Evolutionary conservation across 2,329 filamentous ascomycete genomes (phyloP), one percentile per base, ranked within the genome.

Genomic region (Ophiobolus disseminans): DNA sequence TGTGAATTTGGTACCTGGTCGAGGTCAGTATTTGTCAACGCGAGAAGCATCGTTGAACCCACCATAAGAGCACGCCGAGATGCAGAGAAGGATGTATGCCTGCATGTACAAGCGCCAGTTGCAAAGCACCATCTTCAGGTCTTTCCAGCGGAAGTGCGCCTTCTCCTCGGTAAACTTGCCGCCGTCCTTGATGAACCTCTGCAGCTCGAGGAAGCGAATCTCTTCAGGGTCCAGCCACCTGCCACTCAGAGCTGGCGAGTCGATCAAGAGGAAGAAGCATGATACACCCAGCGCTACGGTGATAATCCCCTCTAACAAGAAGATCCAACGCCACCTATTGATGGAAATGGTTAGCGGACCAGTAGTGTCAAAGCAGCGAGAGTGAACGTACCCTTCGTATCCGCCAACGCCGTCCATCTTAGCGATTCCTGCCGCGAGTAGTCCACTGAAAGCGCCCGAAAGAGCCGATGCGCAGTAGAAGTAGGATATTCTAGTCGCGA

Each of bases 311-410:
- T 77, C 75, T 3, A 77, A 66, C 6, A 78, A 65, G 45, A 77
- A 78, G 5, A 78, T 67, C 74, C 74, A 77, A 40, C 72, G 59
- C 73, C 77, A 79, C 0, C 72, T 38, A n/a, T n/a, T n/a, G n/a
- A n/a, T n/a, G n/a, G n/a, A n/a, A n/a, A n/a, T n/a, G n/a, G n/a
- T n/a, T n/a, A n/a, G n/a, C n/a, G n/a, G n/a, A n/a, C n/a, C n/a
- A n/a, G n/a, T n/a, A n/a, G n/a, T n/a, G n/a, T n/a, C n/a, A n/a
- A n/a, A n/a, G n/a, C n/a, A n/a, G n/a, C n/a, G n/a, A n/a, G n/a
- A n/a, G n/a, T n/a, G n/a, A n/a, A n/a, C n/a, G n/a, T n/a, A n/a
- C 2, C 70, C 72, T 21, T 66, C 63, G 3, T 79, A 58, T 4
- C 76, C 76, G 9, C 68, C 66, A 0, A 66, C 61, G 4, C 74